Evolutionary conservation across 2,329 filamentous ascomycete genomes (phyloP).

Genomic region (Fusarium sp.): DNA sequence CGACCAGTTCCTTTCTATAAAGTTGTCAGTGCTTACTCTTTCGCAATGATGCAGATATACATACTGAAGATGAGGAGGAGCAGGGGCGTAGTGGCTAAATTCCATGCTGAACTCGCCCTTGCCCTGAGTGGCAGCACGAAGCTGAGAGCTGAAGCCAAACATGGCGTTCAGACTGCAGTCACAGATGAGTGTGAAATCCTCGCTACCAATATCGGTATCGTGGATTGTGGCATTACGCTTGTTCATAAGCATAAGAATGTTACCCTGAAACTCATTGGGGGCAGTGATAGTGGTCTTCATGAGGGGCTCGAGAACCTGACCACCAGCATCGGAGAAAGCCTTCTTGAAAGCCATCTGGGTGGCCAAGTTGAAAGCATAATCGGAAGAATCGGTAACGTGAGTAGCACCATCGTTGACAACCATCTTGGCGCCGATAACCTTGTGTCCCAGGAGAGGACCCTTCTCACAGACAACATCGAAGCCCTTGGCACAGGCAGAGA

Average conservation of each 20-base stretch:
- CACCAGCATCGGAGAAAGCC: slow-evolving; percentile 83
- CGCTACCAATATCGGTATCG: slow-evolving; percentile 91
- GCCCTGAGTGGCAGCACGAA: slow-evolving; percentile 93
- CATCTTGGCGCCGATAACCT: slow-evolving; percentile 89
- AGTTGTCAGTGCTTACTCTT: slow-evolving; percentile 8
- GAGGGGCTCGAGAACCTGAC: slow-evolving; percentile 89
- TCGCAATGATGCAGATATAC: slow-evolving; percentile 48
- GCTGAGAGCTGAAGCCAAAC: slow-evolving; percentile 95
- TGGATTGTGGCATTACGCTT: slow-evolving; percentile 96
- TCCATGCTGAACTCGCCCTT: slow-evolving; percentile 99
- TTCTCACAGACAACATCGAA: slow-evolving; percentile 85
- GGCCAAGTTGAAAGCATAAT: slow-evolving; percentile 94
- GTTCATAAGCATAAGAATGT: slow-evolving; percentile 93
- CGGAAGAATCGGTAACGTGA: slow-evolving; percentile 96
- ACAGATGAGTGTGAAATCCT: slow-evolving; percentile 92
- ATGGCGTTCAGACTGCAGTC: slow-evolving; percentile 96
- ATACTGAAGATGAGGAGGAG: slow-evolving; percentile 89
- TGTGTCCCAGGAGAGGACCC: slow-evolving; percentile 92
- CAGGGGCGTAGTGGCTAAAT: slow-evolving; percentile 93
- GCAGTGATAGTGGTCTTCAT: slow-evolving; percentile 99
- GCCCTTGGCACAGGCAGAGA: slow-evolving; percentile 94
- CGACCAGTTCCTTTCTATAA: slow-evolving; percentile 66
- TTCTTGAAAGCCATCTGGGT: slow-evolving; percentile 98
- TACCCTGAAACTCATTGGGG: slow-evolving; percentile 96
- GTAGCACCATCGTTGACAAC: slow-evolving; percentile 95